Evolutionary conservation across 2,329 filamentous ascomycete genomes (phyloP).

Genomic region (Hypoxylon sp.): DNA sequence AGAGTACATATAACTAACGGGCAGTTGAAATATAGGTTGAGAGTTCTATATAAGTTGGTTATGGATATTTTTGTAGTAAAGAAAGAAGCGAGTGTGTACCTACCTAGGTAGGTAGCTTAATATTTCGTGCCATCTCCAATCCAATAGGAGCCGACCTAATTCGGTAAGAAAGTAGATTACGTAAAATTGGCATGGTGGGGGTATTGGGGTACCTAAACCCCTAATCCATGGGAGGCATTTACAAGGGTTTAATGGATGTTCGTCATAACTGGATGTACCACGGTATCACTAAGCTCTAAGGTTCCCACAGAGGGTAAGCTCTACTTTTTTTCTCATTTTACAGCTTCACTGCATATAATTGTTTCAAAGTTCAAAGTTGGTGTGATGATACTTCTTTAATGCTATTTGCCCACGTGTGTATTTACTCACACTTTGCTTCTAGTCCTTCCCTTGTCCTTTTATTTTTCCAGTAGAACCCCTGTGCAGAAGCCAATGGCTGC

Average conservation of each 20-base stretch:
- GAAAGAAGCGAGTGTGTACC: no score
- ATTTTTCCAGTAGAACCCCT: slow-evolving; percentile 3
- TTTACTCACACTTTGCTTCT: slow-evolving; percentile 21
- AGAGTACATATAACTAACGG: no score
- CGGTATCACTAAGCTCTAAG: slow-evolving; percentile 13
- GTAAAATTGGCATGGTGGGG: slow-evolving; percentile 10
- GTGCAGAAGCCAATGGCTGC: slow-evolving; percentile 47
- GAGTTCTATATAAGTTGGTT: no score
- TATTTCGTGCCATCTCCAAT: no score
- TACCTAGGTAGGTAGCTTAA: no score
- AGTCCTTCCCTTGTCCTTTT: slow-evolving; percentile 3
- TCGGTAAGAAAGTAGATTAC: slow-evolving; percentile 16
- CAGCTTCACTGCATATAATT: slow-evolving; percentile 16
- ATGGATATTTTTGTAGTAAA: no score
- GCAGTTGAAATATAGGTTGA: no score
- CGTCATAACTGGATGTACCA: slow-evolving; percentile 27
- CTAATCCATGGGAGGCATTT: not conserved
- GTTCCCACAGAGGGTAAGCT: slow-evolving; percentile 22
- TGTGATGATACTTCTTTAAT: slow-evolving; percentile 24
- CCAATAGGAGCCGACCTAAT: not conserved
- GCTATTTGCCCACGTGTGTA: slow-evolving; percentile 1
- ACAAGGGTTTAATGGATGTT: slow-evolving; percentile 11
- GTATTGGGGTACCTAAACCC: not conserved
- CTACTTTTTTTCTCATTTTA: slow-evolving; percentile 25
- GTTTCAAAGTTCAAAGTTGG: slow-evolving; percentile 10